Percentiles rank a stretch among this genome's conserved stretches.
These are phyloP conservation scores for Vitis labrusca DNA, from an alignment of 164 flowering plant genomes.

Conservation along the genomic window DNA sequence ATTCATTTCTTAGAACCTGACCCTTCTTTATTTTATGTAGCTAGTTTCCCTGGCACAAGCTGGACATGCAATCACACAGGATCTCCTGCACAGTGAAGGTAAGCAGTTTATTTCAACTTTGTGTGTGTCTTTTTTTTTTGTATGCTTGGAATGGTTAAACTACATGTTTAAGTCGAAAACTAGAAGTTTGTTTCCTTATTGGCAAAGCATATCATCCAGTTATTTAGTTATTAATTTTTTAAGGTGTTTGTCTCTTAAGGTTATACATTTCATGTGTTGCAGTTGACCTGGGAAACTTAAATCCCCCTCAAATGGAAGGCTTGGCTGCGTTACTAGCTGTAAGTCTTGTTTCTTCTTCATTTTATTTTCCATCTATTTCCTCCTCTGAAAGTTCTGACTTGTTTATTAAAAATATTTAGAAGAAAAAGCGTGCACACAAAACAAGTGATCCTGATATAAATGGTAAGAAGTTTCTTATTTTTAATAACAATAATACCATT, in stretches of 20 bases:
- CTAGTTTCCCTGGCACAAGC: constrained; percentile 84
- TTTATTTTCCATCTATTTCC: not conserved
- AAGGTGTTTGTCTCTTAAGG: not conserved
- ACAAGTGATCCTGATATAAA: constrained; percentile 44
- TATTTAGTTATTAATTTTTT: not conserved
- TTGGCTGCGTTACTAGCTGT: constrained; percentile 71
- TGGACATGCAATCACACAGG: constrained; percentile 60
- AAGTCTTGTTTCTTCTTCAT: constrained; percentile 22
- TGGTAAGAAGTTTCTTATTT: constrained; percentile 33
- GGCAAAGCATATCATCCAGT: not conserved
- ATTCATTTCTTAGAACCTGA: not conserved
- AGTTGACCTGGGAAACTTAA: constrained; percentile 42
- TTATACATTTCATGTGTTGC: constrained; percentile 18
- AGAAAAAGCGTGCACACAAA: constrained; percentile 44
- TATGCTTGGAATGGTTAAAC: not conserved
- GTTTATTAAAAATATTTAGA: constrained; percentile 35
- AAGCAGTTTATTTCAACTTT: constrained; percentile 5
- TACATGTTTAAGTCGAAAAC: not conserved
- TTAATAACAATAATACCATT: not conserved
- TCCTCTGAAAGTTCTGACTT: not conserved
- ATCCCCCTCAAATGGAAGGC: constrained; percentile 74
- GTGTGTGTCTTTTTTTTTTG: not conserved
- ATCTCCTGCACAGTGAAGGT: constrained; percentile 56
- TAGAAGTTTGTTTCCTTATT: not conserved
- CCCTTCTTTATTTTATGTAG: constrained; percentile 31